Base-by-base conservation (phyloP, 306 rosid species). In the Cicer arietinum region DNA sequence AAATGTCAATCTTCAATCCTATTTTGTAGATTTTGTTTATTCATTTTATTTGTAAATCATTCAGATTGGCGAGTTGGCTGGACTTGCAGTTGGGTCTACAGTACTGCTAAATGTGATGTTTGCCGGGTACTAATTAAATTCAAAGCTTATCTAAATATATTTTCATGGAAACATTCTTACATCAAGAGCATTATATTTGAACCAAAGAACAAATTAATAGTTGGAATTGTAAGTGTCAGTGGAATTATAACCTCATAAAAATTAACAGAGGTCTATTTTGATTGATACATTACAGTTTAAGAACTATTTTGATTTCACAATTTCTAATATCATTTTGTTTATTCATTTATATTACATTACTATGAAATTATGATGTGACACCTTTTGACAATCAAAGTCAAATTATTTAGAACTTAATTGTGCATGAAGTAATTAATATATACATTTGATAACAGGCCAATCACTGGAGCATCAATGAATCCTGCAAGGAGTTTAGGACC, bases 401-500 rank as follows among this genome's bases (percentile, higher is more conserved):
- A 76, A 65, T 6, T 20, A 57, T 7, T 9, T 58, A 17, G 13
- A 47, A 46, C 45, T 65, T 10, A 59, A 9, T 41, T 10, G 2
- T 25, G 2, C 1, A 1, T 14, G 8, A 6, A 7, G 16, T 9
- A 25, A 25, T 25, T 25, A 25, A 25, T 10, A 30, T 45, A 30
- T 35, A 43, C 46, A 46, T 63, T 77, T 47, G 58, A 67, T 60
- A 13, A 30, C 81, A 91, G 97, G 73, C 96, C 89, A 8, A 73
- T 87, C 9, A 73, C 94, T 2, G 96, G 98, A 73, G 98, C 96
- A 57, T 92, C 98, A 4, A 89, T 90, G 96, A 92, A 87, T 35
- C 96, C 94, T 39, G 98, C 97, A 37, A 92, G 97, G 80, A 88
- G 87, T 58, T 61, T 92, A 17, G 96, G 97, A 0, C 97, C 94